Evolutionary conservation across 2,329 filamentous ascomycete species (phyloP).

Genomic region (Dactylellina haptotyla): DNA sequence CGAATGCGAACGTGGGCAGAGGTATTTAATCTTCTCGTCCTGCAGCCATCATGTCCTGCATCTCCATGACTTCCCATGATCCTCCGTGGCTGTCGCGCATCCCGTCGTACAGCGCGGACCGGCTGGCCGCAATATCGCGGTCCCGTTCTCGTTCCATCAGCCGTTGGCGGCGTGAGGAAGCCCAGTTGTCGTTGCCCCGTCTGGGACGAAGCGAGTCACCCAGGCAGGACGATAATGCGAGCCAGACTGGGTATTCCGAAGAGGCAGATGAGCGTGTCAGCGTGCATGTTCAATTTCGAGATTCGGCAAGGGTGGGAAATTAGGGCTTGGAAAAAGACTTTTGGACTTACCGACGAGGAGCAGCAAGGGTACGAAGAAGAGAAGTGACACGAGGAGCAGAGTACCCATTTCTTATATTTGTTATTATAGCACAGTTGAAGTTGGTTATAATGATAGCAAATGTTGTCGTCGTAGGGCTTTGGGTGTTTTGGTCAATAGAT

Average conservation of each 20-base stretch:
- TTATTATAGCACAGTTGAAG: no score
- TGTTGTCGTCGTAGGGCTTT: no score
- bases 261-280: no score
- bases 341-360: conserved; percentile 58
- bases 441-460: no score
- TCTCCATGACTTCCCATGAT: conserved; percentile 60
- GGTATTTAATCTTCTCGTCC: conserved; percentile 56
- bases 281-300: no score
- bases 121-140: conserved; percentile 38
- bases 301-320: neutral
- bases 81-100: conserved; percentile 59
- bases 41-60: conserved; percentile 48
- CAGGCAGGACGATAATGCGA: conserved; percentile 60
- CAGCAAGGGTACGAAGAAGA: conserved; percentile 56
- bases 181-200: conserved; percentile 13
- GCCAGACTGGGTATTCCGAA: conserved; percentile 59
- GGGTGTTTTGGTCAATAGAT: no score
- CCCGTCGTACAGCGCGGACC: conserved; percentile 58
- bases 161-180: conserved; percentile 55
- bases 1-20: no score
- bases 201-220: conserved; percentile 58
- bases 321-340: neutral
- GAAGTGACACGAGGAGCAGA: conserved; percentile 55
- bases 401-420: conserved; percentile 52
- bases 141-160: conserved; percentile 39